Base-by-base conservation (phyloP, 495 filamentous ascomycete genomes). In the Jackrogersella minutella region DNA sequence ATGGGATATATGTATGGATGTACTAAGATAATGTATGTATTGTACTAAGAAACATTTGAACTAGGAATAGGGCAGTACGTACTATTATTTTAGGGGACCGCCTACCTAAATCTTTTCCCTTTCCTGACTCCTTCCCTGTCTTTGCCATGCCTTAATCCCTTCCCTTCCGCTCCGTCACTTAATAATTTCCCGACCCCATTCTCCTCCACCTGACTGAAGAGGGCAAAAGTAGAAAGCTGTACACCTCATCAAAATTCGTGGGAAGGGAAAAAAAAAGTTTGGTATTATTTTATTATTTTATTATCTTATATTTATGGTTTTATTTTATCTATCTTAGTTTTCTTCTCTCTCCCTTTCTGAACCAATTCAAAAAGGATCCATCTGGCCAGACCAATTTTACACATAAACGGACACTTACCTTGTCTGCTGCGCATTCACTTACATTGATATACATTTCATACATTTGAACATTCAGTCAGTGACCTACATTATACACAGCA, bases 141-240 rank as follows among this genome's bases (percentile, higher is more conserved):
- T 66, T 70, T 58, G 57, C 68, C 68, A 66, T 66, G 63, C 62
- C 58, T 66, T 66, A 58, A 62, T 64, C 67, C 67, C 62, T 70
- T 70, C 68, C 66, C 47, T 62, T 70, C 68, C 62, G 63, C 63
- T 70, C 68, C 62, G 68, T 62, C 58, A 70, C 62, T 59, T 66
- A 67, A 70, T 70, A 70, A 70, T 70, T 70, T 70, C 68, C 68
- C 68, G 68, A 66, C 63, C 68, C 68, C 68, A 69, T 69, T 65
- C 21, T 69, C 66, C 60, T 61, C 61, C 66, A 69, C 66, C 57
- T 69, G 61, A 61, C 52, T 30, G 50, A 60, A 65, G 56, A 51
- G 58, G 56, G 59, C 66, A 63, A 51, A 46, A 46, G 26, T 24
- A 46, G n/a, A 24, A 24, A 46, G 52, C 60, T 60, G 66, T 69